Evolutionary conservation across 2,329 filamentous ascomycete genomes (phyloP).

Genomic region (Colletotrichum tamarilloi): DNA sequence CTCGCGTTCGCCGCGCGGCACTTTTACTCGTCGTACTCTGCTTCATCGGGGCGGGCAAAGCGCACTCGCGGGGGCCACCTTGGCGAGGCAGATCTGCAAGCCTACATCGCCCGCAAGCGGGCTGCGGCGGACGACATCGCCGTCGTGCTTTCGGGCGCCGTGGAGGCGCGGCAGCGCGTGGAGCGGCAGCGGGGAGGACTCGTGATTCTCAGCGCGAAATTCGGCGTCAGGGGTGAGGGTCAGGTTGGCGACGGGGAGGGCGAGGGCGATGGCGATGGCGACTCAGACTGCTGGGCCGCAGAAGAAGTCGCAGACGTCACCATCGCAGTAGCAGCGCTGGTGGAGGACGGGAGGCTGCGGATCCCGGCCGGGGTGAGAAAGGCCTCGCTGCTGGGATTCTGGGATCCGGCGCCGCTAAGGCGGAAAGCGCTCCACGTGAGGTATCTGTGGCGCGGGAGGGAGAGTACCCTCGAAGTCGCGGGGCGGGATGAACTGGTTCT

Average conservation of each 20-base stretch:
- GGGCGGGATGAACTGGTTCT: slow-evolving; percentile 48
- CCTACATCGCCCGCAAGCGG: slow-evolving; percentile 47
- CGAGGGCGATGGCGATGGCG: no score
- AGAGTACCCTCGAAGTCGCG: slow-evolving; percentile 48
- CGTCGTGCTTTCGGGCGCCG: slow-evolving; percentile 52
- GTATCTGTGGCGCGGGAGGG: slow-evolving; percentile 53
- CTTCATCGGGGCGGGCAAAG: slow-evolving; percentile 30
- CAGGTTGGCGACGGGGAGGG: slow-evolving; percentile 23
- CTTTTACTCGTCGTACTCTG: slow-evolving; percentile 27
- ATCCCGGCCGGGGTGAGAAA: slow-evolving; percentile 56
- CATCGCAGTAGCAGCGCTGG: slow-evolving; percentile 57
- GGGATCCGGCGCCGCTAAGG: slow-evolving; percentile 58
- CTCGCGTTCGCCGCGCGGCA: slow-evolving; percentile 52
- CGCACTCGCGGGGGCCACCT: neutral
- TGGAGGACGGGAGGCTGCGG: slow-evolving; percentile 49
- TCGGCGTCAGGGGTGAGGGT: slow-evolving; percentile 49
- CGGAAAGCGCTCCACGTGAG: slow-evolving; percentile 58
- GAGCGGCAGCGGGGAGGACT: slow-evolving; percentile 52
- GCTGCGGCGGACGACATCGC: slow-evolving; percentile 58
- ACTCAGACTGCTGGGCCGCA: slow-evolving; percentile 41
- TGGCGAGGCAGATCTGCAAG: slow-evolving; percentile 31
- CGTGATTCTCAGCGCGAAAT: slow-evolving; percentile 62
- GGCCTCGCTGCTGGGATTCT: slow-evolving; percentile 60
- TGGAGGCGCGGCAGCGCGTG: slow-evolving; percentile 50
- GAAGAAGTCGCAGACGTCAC: slow-evolving; percentile 63